phyloP scores from a whole-genome alignment of 73 alveolate species.

The Urostyla sp. region DNA sequence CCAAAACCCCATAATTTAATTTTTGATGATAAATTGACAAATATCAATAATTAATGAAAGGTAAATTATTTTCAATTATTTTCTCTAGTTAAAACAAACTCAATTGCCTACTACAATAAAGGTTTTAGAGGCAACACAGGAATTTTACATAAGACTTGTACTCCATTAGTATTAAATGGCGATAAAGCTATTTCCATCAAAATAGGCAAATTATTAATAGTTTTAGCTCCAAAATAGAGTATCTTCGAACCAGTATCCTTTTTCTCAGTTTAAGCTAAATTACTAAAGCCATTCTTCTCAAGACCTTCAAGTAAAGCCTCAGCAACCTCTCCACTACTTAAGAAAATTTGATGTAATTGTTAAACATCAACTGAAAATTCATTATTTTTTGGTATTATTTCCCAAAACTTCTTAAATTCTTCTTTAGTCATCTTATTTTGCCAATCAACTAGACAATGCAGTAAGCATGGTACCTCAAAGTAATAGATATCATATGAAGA shows the following conservation, averaged over 20 bases:
- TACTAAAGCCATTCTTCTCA: conserved; percentile 23
- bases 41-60: no score
- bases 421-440: conserved; percentile 12
- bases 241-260: conserved; percentile 14
- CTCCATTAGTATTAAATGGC: background rate
- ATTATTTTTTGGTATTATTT: conserved; percentile 24
- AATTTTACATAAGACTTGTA: conserved; percentile 15
- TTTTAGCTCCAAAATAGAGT: conserved; percentile 55
- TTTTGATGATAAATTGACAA: no score
- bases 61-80: background rate
- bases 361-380: background rate
- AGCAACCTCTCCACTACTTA: conserved; percentile 5
- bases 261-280: conserved; percentile 8
- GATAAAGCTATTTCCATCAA: conserved; percentile 54
- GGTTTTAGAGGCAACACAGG: conserved; percentile 47
- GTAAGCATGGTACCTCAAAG: conserved; percentile 79
- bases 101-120: conserved; percentile 18
- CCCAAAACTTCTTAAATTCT: conserved; percentile 65
- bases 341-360: background rate
- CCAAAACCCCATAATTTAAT: no score
- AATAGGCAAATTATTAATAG: conserved; percentile 52
- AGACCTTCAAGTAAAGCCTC: conserved; percentile 4
- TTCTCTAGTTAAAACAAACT: conserved; percentile 7
- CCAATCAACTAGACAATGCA: conserved; percentile 63
- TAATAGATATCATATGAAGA: conserved; percentile 77